Conservation (phyloP, 2,329 filamentous ascomycete genomes). For the Cladophialophora immunda region DNA sequence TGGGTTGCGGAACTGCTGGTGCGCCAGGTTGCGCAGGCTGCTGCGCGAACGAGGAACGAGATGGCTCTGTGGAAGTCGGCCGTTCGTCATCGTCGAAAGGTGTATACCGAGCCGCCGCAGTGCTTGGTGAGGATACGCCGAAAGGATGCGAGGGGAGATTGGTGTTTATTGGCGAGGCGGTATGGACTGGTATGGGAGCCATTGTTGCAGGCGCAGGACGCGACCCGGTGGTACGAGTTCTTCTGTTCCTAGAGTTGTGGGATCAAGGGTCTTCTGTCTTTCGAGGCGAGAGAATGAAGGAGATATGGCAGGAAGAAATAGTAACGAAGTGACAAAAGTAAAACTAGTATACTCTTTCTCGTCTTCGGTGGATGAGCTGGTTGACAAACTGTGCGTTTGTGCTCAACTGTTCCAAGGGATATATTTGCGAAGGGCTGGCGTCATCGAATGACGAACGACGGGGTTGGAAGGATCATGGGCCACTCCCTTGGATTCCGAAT, state of each 20-base stretch:
- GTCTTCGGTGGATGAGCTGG: conserved; percentile 5
- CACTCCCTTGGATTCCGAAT: conserved; percentile 10
- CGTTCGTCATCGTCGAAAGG: conserved; percentile 16
- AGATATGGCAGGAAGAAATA: conserved; percentile 5
- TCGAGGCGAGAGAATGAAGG: conserved; percentile 1
- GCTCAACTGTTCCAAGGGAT: conserved; percentile 28
- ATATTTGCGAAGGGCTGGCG: background rate
- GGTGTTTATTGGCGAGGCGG: conserved; percentile 38
- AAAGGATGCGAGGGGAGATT: conserved; percentile 27
- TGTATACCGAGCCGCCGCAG: conserved; percentile 34
- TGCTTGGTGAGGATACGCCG: conserved; percentile 28
- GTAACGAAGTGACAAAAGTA: conserved; percentile 10
- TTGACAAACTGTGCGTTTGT: conserved; percentile 30
- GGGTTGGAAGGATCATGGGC: background rate
- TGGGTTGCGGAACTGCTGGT: conserved; percentile 31
- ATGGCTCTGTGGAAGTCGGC: conserved; percentile 23
- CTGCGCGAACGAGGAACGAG: conserved; percentile 3
- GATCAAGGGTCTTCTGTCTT: conserved; percentile 6
- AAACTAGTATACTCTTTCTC: conserved; percentile 24
- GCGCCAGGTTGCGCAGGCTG: conserved; percentile 32
- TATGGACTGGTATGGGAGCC: conserved; percentile 37
- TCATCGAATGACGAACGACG: conserved; percentile 8
- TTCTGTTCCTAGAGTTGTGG: background rate
- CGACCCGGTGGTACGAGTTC: background rate
- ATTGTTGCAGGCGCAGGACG: conserved; percentile 12